Base-by-base conservation (phyloP, 108 stramenopile genomes). In the Pseudonitzschia pungens region DNA sequence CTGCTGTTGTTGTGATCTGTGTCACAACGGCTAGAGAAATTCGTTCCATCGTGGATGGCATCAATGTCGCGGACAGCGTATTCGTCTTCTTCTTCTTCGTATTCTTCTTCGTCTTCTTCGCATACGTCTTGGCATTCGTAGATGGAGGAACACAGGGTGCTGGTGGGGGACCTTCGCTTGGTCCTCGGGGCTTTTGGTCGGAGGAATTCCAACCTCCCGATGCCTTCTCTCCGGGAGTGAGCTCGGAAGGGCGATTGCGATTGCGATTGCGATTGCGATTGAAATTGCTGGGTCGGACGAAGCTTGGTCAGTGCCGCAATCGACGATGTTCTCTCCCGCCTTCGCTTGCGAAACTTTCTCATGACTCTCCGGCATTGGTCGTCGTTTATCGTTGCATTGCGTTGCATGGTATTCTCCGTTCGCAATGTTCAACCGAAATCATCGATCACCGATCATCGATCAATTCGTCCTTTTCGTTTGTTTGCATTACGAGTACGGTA, bases 321-420 rank as follows among this genome's bases (percentile, higher is more conserved):
- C 20, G 10, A 40, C 4, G 32, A 21, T 16, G 14, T 62, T 18
- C 60, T 15, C 29, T 62, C 32, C 15, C 60, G 32, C 20, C 60
- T 33, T 40, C 60, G 60, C 20, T 62, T 62, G 36, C 60, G 60
- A 29, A 62, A 62, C 33, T 40, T 62, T 2, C 31, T 62, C 60
- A 62, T 62, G 32, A 62, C 33, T 33, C 60, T 12, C 20, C 29
- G 11, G 36, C 60, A 62, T 40, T 28, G 29, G 32, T 62, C 60
- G 29, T 62, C 60, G 60, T 62, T 33, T 32, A 36, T 36, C 36
- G 6, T 6, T 36, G 4, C 36, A 36, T 36, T 36, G 4, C 36
- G 36, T 36, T 36, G 36, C 36, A 51, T 51, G 3, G n/a, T n/a
- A n/a, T n/a, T n/a, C n/a, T n/a, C n/a, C n/a, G n/a, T n/a, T n/a